Evolutionary conservation across 208 protist species (phyloP), one percentile per base, ranked within the genome.

Genomic region (Leishmania major): DNA sequence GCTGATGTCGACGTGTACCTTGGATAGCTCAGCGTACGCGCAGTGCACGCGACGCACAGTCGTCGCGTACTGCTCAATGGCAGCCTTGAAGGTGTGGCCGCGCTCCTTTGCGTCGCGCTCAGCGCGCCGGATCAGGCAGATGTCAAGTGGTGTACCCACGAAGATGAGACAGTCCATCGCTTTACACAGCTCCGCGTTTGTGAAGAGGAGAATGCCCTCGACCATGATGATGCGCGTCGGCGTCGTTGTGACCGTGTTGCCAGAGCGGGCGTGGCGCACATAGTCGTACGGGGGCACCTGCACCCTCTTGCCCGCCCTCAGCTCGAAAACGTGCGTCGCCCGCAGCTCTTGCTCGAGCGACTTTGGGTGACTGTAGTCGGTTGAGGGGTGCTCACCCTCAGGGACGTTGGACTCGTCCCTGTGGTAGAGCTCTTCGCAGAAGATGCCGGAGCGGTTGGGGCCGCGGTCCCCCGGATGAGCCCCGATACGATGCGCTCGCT

Each of bases 251-350:
- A 87, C 40, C 55, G 78, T 91, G 37, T 87, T 69, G 2, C 59
- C 62, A 6, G 82, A 67, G 62, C 87, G 84, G n/a, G 86, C 86
- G 83, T 99, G 96, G 67, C 90, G 96, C 35, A 79, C 73, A 79
- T 97, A 99, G 88, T 98, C 91, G 87, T 99, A 99, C n/a, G 90
- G 87, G 35, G 97, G 97, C n/a, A 99, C 84, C 7, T 95, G 75
- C 22, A 98, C 91, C 49, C 55, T 35, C 57, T 92, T 75, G 37
- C 92, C 92, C 17, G 88, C 77, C 79, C 90, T 89, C 43, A 98
- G 80, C 75, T 87, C 76, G 19, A n/a, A 37, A 7, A 98, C 83
- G 5, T 90, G 89, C 77, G 89, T 73, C 5, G 87, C 60, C 79
- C 96, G 75, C 47, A 95, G 74, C 31, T 91, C 83, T 55, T 92